Base-by-base conservation (phyloP, 2,329 filamentous ascomycete species). In the Neofusicoccum sp. region DNA sequence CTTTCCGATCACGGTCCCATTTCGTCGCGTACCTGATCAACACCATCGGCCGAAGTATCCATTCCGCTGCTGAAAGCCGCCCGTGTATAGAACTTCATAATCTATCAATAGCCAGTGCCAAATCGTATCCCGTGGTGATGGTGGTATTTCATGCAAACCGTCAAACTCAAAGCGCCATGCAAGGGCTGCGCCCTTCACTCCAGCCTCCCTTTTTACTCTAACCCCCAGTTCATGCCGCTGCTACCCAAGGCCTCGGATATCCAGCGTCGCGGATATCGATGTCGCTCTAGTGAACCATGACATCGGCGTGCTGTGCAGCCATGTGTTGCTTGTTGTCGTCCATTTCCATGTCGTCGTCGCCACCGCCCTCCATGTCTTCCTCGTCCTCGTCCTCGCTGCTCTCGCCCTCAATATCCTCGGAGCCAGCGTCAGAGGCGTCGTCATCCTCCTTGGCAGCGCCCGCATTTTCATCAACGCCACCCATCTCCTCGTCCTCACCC, bases 371-470 rank as follows among this genome's bases (percentile, higher is more conserved):
- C 64, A 87, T 85, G 64, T 85, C 85, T 49, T 89, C 87, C 39
- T 88, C 84, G 12, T 89, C 88, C 64, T 89, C 87, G 60, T 88
- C 87, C 16, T 91, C 87, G 68, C 87, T 87, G 69, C 87, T 91
- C 76, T 93, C 90, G 62, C 87, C 88, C 71, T 92, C 90, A 49
- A 93, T 86, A 74, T 93, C 90, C 74, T 93, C 90, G 70, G 88
- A 91, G 67, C 88, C 90, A 64, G 87, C 89, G 65, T 93, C 90
- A 14, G 88, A 90, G 67, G 82, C 81, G 64, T 87, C 87, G 5
- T 58, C 54, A 61, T 91, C 89, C 16, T 90, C 85, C 28, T 83
- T 80, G 44, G 76, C 79, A 39, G 79, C 78, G 64, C 77, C 80
- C 56, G 80, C 79, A 31, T 78, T 79, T 54, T 80, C 81, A 60